Base-by-base conservation (phyloP, 305 asterid genomes). In the Plantago rigida region DNA sequence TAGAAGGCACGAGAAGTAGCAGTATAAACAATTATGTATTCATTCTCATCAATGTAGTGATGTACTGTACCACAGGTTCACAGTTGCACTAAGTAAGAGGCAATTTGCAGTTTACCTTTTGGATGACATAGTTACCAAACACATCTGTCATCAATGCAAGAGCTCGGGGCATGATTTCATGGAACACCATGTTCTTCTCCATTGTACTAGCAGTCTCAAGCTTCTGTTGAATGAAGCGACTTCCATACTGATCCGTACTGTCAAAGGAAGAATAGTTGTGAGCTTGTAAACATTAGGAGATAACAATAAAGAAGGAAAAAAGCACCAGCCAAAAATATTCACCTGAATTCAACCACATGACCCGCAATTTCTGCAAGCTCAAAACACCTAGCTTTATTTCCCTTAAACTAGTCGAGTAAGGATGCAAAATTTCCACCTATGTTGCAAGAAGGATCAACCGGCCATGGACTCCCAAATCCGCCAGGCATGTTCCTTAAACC, bases 81-180 rank as follows among this genome's bases (percentile, higher is more conserved):
- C 31, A 14, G 22, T 13, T 17, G 60, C 41, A 34, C 47, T 13
- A 52, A 26, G 17, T 17, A 50, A 1, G 48, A 17, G 62, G 51
- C 62, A n/a, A 8, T 13, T 44, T 13, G 47, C 9, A 3, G 4
- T 41, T 47, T 76, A 86, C 95, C 95, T 84, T 86, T 59, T 84
- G 95, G 73, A 86, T 75, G 71, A 86, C 95, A 74, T 86, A 86
- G 69, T 86, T 86, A 52, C 95, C 95, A 39, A 84, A 86, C 59
- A 84, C 95, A 74, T 84, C 95, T 19, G 95, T 86, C 87, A 84
- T 84, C 62, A 86, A 71, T 12, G 84, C 56, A 52, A 84, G 89
- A 59, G 83, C 92, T 1, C 79, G 89, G 17, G 87, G 95, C 79
- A 78, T 71, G 56, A 86, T 84, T 70, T 86, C 95, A 64, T 67